Evolutionary conservation across 306 rosid species (phyloP).

Genomic region (Fragaria vesca): DNA sequence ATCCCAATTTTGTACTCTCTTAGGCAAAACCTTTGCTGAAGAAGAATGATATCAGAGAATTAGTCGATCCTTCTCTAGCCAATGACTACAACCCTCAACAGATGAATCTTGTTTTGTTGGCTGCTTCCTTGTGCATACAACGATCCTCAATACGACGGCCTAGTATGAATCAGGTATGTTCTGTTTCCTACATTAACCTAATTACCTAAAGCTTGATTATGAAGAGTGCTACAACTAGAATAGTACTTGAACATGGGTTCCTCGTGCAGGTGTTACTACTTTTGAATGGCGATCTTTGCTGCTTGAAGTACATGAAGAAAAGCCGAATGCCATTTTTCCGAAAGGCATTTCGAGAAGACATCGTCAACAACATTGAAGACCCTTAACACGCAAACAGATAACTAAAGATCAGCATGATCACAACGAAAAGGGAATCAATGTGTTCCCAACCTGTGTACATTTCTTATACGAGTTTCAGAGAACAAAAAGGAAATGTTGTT

Average conservation of each 20-base stretch:
- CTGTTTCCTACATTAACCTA: constrained; percentile 13
- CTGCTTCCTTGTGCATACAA: constrained; percentile 83
- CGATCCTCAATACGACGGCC: constrained; percentile 85
- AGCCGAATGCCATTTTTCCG: constrained; percentile 48
- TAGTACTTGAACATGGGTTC: not conserved
- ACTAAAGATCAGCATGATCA: not conserved
- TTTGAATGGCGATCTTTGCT: constrained; percentile 70
- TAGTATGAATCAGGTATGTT: constrained; percentile 62
- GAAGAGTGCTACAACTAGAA: not conserved
- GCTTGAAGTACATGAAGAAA: constrained; percentile 69
- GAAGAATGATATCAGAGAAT: constrained; percentile 51
- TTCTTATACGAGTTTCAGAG: not conserved
- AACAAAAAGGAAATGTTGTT: not conserved
- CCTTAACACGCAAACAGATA: constrained; percentile 5
- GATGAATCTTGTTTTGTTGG: constrained; percentile 63
- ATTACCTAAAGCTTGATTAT: not conserved
- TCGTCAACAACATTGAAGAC: constrained; percentile 42
- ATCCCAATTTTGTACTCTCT: not conserved
- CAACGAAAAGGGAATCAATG: not conserved
- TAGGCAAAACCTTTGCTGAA: constrained; percentile 91
- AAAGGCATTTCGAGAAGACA: constrained; percentile 60
- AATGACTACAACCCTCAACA: constrained; percentile 50
- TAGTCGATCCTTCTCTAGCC: constrained; percentile 63
- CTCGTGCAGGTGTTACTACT: constrained; percentile 66
- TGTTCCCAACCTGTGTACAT: not conserved